Conservation (phyloP, 148 eudicot genomes). For the Arctostaphylos glauca region DNA sequence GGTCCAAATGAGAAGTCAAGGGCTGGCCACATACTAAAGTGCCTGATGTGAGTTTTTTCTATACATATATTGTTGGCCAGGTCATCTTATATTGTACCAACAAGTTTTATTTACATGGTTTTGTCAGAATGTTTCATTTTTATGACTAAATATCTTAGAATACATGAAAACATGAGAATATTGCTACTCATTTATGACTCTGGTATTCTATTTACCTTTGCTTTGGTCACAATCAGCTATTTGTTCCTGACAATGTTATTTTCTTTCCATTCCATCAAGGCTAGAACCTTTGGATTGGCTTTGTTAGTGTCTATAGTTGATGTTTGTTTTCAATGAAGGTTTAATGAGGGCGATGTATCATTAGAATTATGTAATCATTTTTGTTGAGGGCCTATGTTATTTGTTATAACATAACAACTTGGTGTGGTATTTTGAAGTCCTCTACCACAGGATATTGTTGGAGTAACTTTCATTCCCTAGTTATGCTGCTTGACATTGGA, state of each 20-base stretch:
- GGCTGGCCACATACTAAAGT: conserved; percentile 51
- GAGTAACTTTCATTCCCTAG: no score
- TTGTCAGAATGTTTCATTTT: background rate
- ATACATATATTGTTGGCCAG: conserved; percentile 4
- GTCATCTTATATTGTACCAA: background rate
- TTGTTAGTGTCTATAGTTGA: background rate
- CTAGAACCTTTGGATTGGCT: background rate
- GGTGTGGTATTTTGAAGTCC: no score
- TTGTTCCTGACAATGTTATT: background rate
- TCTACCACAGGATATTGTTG: no score
- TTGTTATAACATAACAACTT: background rate
- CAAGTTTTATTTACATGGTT: background rate
- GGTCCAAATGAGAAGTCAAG: conserved; percentile 75
- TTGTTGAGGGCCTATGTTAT: background rate
- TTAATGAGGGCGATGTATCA: background rate
- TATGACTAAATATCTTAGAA: background rate
- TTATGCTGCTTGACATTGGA: no score
- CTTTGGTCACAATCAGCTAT: background rate
- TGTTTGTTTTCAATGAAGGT: background rate
- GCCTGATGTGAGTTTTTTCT: conserved; percentile 51
- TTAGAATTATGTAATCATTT: background rate
- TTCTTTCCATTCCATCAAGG: no score
- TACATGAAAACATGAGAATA: background rate
- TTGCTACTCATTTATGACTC: background rate
- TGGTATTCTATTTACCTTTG: background rate